Evolutionary conservation across 2,329 filamentous ascomycete genomes (phyloP), one percentile per base, ranked within the genome.

Genomic region (Ceratocystis alfenasii): DNA sequence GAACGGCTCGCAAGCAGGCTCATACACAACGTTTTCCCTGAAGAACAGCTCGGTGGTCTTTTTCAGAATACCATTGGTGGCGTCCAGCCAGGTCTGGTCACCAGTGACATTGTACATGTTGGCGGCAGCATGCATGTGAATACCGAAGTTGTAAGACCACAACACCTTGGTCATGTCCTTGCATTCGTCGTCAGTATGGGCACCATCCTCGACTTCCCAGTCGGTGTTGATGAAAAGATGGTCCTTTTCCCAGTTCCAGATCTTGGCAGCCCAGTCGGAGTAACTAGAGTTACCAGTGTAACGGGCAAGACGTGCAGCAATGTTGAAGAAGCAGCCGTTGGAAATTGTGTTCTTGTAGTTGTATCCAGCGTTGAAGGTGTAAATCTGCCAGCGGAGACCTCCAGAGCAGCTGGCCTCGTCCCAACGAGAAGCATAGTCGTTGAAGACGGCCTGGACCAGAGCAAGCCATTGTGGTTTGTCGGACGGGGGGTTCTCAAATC

Each of bases 301-400:
- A 12, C 86, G 80, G 0, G 88, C 87, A 5, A 95, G 80, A 17
- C 90, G 85, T 6, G 89, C 80, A 25, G 83, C 85, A 28, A 87
- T 73, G 73, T 87, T 86, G 76, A 87, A 87, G 74, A 87, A 87
- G 74, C 83, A 85, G 5, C 85, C 85, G 75, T 87, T 87, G 60
- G 83, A 83, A 69, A 87, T 86, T 25, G 81, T 80, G 75, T 87
- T 87, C 72, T 87, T 87, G 77, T 87, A 87, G 74, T 82, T 78
- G 75, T 78, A 86, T 62, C 89, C 89, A 66, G 80, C 83, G 76
- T 91, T 91, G 76, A 86, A 89, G 12, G 83, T 80, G 76, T 87
- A 92, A 68, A 95, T 88, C 76, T 95, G 90, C 91, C 91, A 95
- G 69, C 87, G 84, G 69, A 95, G 75, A 8, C 90, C 90, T 62